Conservation (phyloP, 2,329 filamentous ascomycete genomes). For the Tolypocladium endophyticum region DNA sequence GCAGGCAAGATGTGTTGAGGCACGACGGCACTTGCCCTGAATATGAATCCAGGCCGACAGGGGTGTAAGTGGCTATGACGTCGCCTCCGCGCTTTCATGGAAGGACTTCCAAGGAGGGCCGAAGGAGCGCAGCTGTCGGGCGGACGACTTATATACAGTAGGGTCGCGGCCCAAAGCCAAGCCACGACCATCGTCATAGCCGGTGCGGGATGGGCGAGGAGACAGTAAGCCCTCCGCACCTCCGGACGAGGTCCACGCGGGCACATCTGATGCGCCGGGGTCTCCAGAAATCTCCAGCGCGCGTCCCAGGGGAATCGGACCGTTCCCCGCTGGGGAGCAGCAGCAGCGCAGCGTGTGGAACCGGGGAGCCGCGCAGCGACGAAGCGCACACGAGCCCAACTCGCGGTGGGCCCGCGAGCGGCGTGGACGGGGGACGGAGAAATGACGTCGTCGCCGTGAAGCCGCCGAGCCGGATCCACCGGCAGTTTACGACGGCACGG, state of each 20-base stretch:
- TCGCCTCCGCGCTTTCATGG: no score
- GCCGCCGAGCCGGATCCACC: background rate
- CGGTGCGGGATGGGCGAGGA: background rate
- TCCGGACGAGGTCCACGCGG: background rate
- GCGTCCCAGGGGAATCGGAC: background rate
- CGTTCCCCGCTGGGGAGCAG: background rate
- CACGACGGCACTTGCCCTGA: accelerated
- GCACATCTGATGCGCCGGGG: background rate
- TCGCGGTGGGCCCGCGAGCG: background rate
- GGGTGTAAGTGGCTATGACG: background rate
- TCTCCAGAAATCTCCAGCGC: background rate
- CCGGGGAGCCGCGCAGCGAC: background rate
- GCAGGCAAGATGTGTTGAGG: background rate
- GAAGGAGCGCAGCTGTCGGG: background rate
- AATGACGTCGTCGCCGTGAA: background rate
- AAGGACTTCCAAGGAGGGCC: background rate
- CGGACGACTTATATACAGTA: background rate
- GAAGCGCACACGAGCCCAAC: background rate
- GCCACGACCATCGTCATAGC: background rate
- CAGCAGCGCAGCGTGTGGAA: background rate
- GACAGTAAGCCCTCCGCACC: background rate
- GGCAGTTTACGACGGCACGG: background rate
- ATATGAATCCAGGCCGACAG: background rate
- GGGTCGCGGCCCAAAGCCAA: no score
- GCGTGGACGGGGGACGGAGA: background rate